These are phyloP conservation scores for Auricularia auricula-judae DNA, from an alignment of 768 basidiomycete genomes.

Conservation along the genomic window DNA sequence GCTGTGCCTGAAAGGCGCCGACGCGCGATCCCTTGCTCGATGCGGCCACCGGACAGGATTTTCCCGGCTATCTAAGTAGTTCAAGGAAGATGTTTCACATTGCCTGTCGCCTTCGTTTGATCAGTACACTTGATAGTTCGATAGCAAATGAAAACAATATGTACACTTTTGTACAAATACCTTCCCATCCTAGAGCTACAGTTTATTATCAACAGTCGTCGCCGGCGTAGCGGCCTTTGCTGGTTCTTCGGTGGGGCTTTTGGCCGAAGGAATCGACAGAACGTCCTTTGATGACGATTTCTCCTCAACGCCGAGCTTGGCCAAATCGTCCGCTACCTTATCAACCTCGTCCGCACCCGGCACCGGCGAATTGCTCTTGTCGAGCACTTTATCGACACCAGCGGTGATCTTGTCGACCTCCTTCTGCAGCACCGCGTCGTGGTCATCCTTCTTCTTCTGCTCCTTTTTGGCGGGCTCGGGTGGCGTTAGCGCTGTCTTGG, in stretches of 20 bases:
- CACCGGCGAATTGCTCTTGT: background rate
- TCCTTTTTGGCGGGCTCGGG: constrained; percentile 2
- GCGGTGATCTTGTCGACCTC: constrained; percentile 25
- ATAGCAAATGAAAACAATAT: no score
- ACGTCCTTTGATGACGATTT: background rate
- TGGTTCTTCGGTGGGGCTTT: background rate
- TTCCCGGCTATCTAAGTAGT: no score
- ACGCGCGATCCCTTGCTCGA: no score
- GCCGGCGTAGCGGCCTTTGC: background rate
- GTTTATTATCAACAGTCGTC: no score
- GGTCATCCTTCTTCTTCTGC: constrained; percentile 2
- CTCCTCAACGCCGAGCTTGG: background rate
- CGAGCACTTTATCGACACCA: constrained; percentile 16
- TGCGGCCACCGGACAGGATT: no score
- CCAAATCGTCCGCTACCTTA: background rate
- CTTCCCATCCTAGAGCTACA: no score
- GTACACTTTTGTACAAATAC: no score
- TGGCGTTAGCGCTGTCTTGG: constrained; percentile 29
- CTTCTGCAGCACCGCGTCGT: constrained; percentile 12
- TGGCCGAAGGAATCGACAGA: background rate
- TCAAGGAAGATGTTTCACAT: no score
- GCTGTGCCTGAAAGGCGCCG: no score
- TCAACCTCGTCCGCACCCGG: background rate
- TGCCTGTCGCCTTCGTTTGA: no score
- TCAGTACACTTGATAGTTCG: no score